A percentile compares a stretch with the other conserved stretches of the same genome.
Evolutionary conservation across 2,329 filamentous ascomycete genomes (phyloP).

Genomic region (Penicillium sp.): DNA sequence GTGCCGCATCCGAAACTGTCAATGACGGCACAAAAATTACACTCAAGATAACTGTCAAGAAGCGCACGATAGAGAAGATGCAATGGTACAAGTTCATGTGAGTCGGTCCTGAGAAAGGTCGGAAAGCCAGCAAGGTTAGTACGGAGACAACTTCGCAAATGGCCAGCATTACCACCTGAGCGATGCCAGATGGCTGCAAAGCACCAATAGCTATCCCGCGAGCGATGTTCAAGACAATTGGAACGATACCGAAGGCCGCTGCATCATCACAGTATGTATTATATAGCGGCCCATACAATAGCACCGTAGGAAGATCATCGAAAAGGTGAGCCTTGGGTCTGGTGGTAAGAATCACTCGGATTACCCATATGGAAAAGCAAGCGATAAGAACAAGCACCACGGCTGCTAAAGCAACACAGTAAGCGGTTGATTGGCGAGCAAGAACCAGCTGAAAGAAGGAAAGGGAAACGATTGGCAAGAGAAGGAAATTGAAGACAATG

Average conservation of each 20-base stretch:
- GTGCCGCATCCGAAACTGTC: conserved; percentile 71
- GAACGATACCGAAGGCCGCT: conserved; percentile 83
- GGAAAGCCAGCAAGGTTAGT: conserved; percentile 81
- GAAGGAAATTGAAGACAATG: conserved; percentile 87
- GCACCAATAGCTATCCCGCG: conserved; percentile 89
- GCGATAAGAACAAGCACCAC: conserved; percentile 71
- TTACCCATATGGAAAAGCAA: conserved; percentile 72
- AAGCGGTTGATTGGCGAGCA: conserved; percentile 63
- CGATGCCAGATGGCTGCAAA: conserved; percentile 87
- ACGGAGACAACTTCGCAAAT: conserved; percentile 92
- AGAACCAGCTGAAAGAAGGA: conserved; percentile 91
- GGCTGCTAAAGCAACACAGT: conserved; percentile 70
- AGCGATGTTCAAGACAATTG: conserved; percentile 77
- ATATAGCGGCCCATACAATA: conserved; percentile 89
- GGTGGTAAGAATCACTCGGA: conserved; percentile 75
- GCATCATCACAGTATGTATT: conserved; percentile 97
- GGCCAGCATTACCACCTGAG: conserved; percentile 85
- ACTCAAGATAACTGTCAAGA: conserved; percentile 72
- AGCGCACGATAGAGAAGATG: conserved; percentile 73
- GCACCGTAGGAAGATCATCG: conserved; percentile 84
- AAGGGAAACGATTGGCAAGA: conserved; percentile 79
- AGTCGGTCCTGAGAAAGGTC: conserved; percentile 83
- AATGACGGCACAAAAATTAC: conserved; percentile 82
- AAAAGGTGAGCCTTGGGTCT: conserved; percentile 84
- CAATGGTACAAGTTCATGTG: conserved; percentile 98